Base-by-base conservation (phyloP, 2,329 filamentous ascomycete genomes). In the Setomelanomma holmii region DNA sequence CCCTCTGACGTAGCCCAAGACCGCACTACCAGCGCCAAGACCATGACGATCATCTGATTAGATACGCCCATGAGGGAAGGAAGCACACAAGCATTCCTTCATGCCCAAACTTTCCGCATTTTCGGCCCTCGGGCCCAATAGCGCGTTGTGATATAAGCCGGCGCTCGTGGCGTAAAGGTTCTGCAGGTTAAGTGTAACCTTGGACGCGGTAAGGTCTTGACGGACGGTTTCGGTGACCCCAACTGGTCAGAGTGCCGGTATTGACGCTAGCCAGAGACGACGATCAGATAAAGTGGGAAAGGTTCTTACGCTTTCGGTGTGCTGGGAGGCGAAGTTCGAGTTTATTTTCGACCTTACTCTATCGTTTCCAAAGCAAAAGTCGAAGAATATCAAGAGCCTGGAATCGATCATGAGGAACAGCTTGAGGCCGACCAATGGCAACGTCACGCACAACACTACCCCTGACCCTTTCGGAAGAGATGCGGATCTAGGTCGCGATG, bases 361-460 rank as follows among this genome's bases (percentile, higher is more conserved):
- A 7, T 30, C 24, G 6, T 30, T 12, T 7, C 12, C 24, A 12
- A 30, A 30, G 24, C 12, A 12, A 7, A 6, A 6, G 24, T 12
- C 24, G 12, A n/a, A n/a, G n/a, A n/a, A n/a, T n/a, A n/a, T n/a
- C 24, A 12, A 30, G 24, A 12, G 24, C 12, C 6, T 30, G 6
- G 24, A 30, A 30, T 30, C 24, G 16, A 55, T 3, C 1, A 60
- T 65, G 62, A 52, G 44, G 16, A 20, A 53, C 4, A 51, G 51
- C 24, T 47, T 55, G 53, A 49, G 52, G 22, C 42, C 1, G 49
- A 55, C 4, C 27, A n/a, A 49, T 16, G 42, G 35, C 4, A 45
- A 34, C 41, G 56, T 55, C 2, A 20, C 23, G n/a, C n/a, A n/a
- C n/a, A n/a, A n/a, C n/a, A n/a, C n/a, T n/a, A n/a, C n/a, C n/a